phyloP scores from a whole-genome alignment of 108 stramenopile genomes.

The Stephanodiscus triporus region DNA sequence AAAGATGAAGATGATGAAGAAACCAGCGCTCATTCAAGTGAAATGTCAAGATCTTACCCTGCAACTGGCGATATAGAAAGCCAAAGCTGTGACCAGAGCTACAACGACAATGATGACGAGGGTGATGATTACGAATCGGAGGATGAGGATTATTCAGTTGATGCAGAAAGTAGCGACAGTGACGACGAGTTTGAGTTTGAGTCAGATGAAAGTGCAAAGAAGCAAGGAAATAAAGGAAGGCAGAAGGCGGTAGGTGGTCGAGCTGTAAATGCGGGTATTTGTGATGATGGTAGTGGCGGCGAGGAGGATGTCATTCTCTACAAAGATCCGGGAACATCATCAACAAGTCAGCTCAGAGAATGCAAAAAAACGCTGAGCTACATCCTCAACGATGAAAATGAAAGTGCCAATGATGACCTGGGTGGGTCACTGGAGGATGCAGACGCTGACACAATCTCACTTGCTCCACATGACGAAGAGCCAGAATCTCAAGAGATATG shows the following conservation, averaged over 20 bases:
- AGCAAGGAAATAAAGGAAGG: background rate
- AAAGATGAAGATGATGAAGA: conserved; percentile 14
- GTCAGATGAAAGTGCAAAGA: conserved; percentile 28
- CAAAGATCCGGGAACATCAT: background rate
- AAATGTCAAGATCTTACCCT: background rate
- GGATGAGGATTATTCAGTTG: conserved; percentile 44
- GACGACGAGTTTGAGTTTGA: conserved; percentile 50
- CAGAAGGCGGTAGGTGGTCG: background rate
- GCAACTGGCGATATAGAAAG: background rate
- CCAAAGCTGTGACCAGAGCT: conserved; percentile 1
- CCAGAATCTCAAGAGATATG: background rate
- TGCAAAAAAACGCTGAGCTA: background rate
- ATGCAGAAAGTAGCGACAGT: conserved; percentile 31
- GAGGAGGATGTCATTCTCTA: conserved; percentile 1
- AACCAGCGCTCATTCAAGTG: conserved; percentile 4
- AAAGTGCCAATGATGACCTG: background rate
- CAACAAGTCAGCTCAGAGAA: background rate
- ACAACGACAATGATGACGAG: conserved; percentile 22
- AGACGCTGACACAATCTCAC: background rate
- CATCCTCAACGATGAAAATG: background rate
- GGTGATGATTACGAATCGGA: conserved; percentile 29
- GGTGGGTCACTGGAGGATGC: background rate
- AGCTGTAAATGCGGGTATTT: background rate
- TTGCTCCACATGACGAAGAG: background rate
- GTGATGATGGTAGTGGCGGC: background rate